Conservation (phyloP, 805 yeast species). For the Wickerhamiella sorbophila region DNA sequence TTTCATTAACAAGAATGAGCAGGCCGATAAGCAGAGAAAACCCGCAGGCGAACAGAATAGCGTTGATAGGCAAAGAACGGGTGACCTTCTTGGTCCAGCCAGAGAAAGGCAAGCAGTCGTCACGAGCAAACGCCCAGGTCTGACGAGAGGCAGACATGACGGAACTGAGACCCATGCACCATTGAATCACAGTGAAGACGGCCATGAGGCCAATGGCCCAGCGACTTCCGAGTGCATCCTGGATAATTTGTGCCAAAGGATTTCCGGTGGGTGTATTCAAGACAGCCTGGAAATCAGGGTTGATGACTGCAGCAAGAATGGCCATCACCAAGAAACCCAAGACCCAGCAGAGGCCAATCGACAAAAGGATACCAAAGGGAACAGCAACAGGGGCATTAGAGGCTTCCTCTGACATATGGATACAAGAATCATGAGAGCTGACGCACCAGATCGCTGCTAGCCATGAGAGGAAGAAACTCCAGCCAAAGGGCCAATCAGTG, state of each 20-base stretch:
- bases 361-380: constrained; percentile 52
- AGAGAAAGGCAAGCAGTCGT: constrained; percentile 50
- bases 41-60: constrained; percentile 37
- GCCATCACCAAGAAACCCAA: constrained; percentile 18
- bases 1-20: constrained; percentile 45
- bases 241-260: constrained; percentile 14
- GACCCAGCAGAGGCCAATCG: constrained; percentile 30
- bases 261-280: constrained; percentile 27
- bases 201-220: constrained; percentile 13
- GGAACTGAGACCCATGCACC: constrained; percentile 18
- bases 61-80: constrained; percentile 47
- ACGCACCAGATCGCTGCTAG: constrained; percentile 43
- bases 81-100: constrained; percentile 27
- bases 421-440: constrained; percentile 42
- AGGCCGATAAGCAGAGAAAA: constrained; percentile 40
- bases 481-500: constrained; percentile 52
- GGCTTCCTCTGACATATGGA: constrained; percentile 51
- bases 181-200: constrained; percentile 11
- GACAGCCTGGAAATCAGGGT: constrained; percentile 6
- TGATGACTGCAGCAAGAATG: constrained; percentile 13
- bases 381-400: constrained; percentile 48
- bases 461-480: constrained; percentile 42
- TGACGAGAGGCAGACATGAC: constrained; percentile 57
- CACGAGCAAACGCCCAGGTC: constrained; percentile 53
- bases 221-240: constrained; percentile 8